Evolutionary conservation across 2,329 filamentous ascomycete species (phyloP).

Genomic region (Xylaria digitata): DNA sequence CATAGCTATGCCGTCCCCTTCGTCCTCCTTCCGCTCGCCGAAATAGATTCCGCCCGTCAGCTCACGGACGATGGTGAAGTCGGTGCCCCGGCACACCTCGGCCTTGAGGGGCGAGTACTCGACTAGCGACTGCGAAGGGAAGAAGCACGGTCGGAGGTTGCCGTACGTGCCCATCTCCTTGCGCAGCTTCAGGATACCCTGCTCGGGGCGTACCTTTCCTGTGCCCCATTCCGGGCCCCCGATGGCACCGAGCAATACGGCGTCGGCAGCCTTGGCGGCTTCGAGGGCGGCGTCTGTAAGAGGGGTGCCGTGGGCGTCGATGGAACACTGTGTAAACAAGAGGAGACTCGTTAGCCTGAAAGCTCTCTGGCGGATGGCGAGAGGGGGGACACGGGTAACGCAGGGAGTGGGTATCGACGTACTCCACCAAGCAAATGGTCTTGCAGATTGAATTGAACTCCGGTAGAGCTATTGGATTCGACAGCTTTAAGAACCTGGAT

Average conservation of each 20-base stretch:
- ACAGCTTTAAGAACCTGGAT: constrained; percentile 80
- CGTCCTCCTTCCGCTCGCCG: constrained; percentile 84
- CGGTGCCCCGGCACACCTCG: constrained; percentile 83
- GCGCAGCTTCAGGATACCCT: constrained; percentile 89
- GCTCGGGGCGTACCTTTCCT: constrained; percentile 86
- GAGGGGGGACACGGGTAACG: not conserved
- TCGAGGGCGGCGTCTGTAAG: constrained; percentile 85
- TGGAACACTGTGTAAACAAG: constrained; percentile 74
- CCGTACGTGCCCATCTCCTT: constrained; percentile 95
- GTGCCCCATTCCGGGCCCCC: constrained; percentile 98
- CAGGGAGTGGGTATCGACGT: constrained; percentile 10
- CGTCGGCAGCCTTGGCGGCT: constrained; percentile 86
- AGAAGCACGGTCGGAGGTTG: constrained; percentile 96
- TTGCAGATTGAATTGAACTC: constrained; percentile 86
- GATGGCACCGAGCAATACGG: constrained; percentile 91
- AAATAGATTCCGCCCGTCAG: constrained; percentile 96
- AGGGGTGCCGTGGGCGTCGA: constrained; percentile 81
- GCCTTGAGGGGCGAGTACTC: constrained; percentile 88
- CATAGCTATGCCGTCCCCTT: constrained; percentile 77
- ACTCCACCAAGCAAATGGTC: constrained; percentile 89
- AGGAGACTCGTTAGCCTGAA: not conserved
- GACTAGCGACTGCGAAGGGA: constrained; percentile 87
- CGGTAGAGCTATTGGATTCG: constrained; percentile 75
- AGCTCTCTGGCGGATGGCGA: too few species aligned
- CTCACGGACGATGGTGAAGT: constrained; percentile 94